phyloP scores from a whole-genome alignment of 805 yeast genomes.

The Candida xiaguanensis region DNA sequence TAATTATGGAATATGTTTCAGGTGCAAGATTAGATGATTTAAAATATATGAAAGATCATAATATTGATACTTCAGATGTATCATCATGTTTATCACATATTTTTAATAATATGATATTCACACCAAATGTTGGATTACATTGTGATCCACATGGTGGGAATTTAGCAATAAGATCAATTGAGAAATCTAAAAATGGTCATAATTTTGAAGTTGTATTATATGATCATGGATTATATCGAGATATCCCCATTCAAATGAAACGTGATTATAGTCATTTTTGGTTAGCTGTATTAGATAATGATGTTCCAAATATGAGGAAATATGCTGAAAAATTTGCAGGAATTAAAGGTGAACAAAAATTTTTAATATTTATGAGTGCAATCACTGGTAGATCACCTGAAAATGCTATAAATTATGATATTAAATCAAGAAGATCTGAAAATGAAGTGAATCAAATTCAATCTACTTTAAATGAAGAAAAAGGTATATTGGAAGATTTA shows the following conservation, averaged over 20 bases:
- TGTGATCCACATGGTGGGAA: slow-evolving; percentile 99
- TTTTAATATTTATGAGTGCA: slow-evolving; percentile 86
- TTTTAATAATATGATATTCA: slow-evolving; percentile 92
- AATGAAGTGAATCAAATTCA: slow-evolving; percentile 71
- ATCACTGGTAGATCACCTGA: slow-evolving; percentile 91
- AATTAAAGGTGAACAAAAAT: slow-evolving; percentile 65
- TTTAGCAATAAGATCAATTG: slow-evolving; percentile 63
- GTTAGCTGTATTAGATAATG: slow-evolving; percentile 78
- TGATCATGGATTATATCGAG: slow-evolving; percentile 92
- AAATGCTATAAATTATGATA: slow-evolving; percentile 64
- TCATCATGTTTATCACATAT: slow-evolving; percentile 84
- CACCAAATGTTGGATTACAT: slow-evolving; percentile 87
- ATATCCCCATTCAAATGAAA: slow-evolving; percentile 72
- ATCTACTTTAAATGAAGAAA: slow-evolving; percentile 49
- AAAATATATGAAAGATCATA: slow-evolving; percentile 54
- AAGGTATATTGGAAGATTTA: slow-evolving; percentile 64
- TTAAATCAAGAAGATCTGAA: slow-evolving; percentile 47
- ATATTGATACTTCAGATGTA: slow-evolving; percentile 73
- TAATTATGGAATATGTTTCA: slow-evolving; percentile 81
- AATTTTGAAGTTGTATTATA: slow-evolving; percentile 89
- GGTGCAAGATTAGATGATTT: slow-evolving; percentile 85
- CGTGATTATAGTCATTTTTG: slow-evolving; percentile 87
- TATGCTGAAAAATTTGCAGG: slow-evolving; percentile 81
- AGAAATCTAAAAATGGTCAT: slow-evolving; percentile 38
- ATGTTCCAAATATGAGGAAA: slow-evolving; percentile 59